Evolutionary conservation across 441 rosid species (phyloP), one percentile per base, ranked within the genome.

Genomic region (Syzygium syzygioides): DNA sequence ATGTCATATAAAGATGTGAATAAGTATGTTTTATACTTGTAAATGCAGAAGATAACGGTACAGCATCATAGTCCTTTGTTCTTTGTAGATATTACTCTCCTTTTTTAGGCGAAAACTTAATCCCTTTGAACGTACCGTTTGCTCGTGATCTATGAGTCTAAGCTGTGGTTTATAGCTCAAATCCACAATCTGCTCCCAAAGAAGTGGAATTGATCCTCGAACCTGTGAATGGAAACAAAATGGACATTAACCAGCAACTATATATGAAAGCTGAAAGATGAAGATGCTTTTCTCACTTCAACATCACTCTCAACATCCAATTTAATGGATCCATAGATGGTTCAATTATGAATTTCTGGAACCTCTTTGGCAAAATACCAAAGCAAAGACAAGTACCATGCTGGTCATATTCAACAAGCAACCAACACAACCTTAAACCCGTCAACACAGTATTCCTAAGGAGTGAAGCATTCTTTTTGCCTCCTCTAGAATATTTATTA

Each of bases 171-270:
- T 97, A 88, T 97, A 98, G 95, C 98, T 98, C 93, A 98, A 94
- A 93, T 98, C 99, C 90, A 97, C 99, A 89, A 97, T 98, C 92
- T 98, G 99, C 95, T 98, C 99, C 99, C 99, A 98, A 37, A 98
- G 97, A 90, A 98, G 96, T 86, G 99, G 99, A 91, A 98, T 95
- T 56, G 99, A 98, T 88, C 99, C 99, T 88, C 99, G 96, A 88
- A 96, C 90, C 99, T 98, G 95, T 87, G 89, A 86, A 90, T 26
- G 19, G 14, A 60, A 48, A 26, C 37, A 79, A 34, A 88, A 86
- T 30, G 26, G 9, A 26, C 80, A n/a, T 45, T 34, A 20, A 76
- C 41, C 50, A 59, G 28, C 28, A 25, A 86, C 80, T 71, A 50
- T 15, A 23, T 54, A 54, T n/a, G 19, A 55, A 45, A 85, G 59